Base-by-base conservation (phyloP, 768 basidiomycete genomes). In the Lactifluus echinatus region DNA sequence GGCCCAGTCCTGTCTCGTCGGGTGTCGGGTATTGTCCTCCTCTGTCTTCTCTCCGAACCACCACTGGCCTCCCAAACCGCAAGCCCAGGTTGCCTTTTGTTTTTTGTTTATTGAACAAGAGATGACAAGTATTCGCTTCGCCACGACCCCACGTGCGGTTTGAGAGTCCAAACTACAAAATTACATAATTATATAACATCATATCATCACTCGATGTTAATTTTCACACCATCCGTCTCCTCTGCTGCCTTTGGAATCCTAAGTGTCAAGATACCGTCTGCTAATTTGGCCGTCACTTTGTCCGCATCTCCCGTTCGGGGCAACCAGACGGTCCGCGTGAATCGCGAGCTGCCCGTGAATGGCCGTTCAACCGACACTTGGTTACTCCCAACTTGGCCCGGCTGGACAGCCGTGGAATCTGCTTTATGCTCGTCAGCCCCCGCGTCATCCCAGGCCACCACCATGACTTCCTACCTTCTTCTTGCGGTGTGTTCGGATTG, bases 281-380 rank as follows among this genome's bases (percentile, higher is more conserved):
- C 70, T 61, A 91, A 70, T 63, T 80, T 85, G 15, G 87, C 88
- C 1, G 73, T 70, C 24, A 89, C 80, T 54, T 75, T 76, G 29
- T 72, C 73, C 33, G 72, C 69, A 64, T 89, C 83, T 1, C 87
- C 75, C 7, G 82, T 75, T 11, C 75, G 77, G 34, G 87, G 85
- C 24, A 90, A 74, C 79, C 83, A 84, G 11, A 90, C 76, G 0
- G 86, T 89, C 49, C 88, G 78, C 14, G 78, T 76, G 67, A 89
- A 90, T 2, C 75, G 70, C 2, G 79, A 67, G 45, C 75, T 77
- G 21, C 78, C 74, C 12, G 78, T 74, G 65, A 81, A 81, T n/a
- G 75, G 71, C 24, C 86, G 79, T 66, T 89, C 85, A 7, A 77
- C 68, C 2, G 83, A 74, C 42, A 86, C 70, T 60, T 79, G 77